Percentiles rank a stretch among this genome's conserved stretches.
Evolutionary conservation across 352 stramenopile genomes (phyloP).

Genomic region (Thraustotheca clavata): DNA sequence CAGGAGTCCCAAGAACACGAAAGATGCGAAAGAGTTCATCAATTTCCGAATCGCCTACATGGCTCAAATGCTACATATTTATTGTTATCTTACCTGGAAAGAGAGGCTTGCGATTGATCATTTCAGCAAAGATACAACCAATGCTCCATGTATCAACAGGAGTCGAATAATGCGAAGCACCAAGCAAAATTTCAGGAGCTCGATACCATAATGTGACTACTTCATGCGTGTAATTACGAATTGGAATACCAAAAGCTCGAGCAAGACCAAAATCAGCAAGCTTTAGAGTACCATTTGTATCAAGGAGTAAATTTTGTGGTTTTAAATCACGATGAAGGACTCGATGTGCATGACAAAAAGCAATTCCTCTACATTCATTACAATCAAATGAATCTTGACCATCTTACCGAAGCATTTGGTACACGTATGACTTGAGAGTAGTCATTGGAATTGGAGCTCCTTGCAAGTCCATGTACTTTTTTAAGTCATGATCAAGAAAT

Average conservation of each 20-base stretch:
- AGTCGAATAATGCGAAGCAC: constrained; percentile 90
- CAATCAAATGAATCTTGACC: not conserved
- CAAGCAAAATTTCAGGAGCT: constrained; percentile 91
- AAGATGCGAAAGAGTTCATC: constrained; percentile 99
- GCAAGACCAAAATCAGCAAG: constrained; percentile 91
- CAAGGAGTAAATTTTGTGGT: constrained; percentile 93
- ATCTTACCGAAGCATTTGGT: constrained; percentile 48
- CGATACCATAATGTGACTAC: constrained; percentile 96
- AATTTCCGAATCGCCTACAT: constrained; percentile 94
- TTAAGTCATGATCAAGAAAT: constrained; percentile 82
- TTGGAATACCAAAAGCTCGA: constrained; percentile 77
- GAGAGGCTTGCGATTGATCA: constrained; percentile 86
- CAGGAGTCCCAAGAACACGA: constrained; percentile 93
- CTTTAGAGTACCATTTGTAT: constrained; percentile 83
- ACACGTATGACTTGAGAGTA: constrained; percentile 71
- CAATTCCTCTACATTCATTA: constrained; percentile 46
- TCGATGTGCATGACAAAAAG: constrained; percentile 93
- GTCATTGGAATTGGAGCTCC: constrained; percentile 69
- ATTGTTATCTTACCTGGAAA: constrained; percentile 38
- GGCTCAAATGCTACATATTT: not conserved
- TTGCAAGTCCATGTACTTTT: constrained; percentile 85
- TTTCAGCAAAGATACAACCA: constrained; percentile 92
- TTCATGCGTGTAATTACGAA: constrained; percentile 89
- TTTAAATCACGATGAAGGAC: constrained; percentile 98
- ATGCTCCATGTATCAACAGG: constrained; percentile 91